phyloP scores from a whole-genome alignment of 2,329 filamentous ascomycete genomes.

The Claviceps digitariae region DNA sequence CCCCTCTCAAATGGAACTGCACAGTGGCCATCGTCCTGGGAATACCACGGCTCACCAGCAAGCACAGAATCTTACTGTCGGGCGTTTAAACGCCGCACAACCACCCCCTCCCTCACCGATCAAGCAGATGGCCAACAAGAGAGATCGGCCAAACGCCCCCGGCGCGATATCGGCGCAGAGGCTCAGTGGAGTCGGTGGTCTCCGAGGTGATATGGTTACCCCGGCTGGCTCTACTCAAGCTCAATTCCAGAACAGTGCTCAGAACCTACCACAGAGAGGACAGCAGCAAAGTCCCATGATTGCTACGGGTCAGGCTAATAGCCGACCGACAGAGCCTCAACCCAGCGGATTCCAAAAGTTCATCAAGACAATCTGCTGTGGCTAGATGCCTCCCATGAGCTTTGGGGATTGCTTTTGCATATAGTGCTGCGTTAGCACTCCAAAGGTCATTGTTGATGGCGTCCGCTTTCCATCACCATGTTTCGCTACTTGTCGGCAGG shows the following conservation, averaged over 20 bases:
- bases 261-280: constrained; percentile 61
- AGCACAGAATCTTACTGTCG: constrained; percentile 55
- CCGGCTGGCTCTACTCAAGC: constrained; percentile 86
- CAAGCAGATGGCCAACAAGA: constrained; percentile 66
- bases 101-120: constrained; percentile 77
- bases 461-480: background rate
- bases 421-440: constrained; percentile 15
- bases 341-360: constrained; percentile 81
- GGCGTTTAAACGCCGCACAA: constrained; percentile 90
- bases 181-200: constrained; percentile 59
- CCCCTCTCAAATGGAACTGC: constrained; percentile 72
- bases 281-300: constrained; percentile 47
- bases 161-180: constrained; percentile 63
- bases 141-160: constrained; percentile 63
- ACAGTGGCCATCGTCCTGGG: constrained; percentile 56
- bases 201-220: constrained; percentile 59
- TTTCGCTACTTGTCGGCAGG: background rate
- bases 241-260: constrained; percentile 91
- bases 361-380: constrained; percentile 86
- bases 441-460: constrained; percentile 7
- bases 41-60: constrained; percentile 51
- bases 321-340: constrained; percentile 53
- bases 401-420: constrained; percentile 17
- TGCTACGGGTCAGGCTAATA: constrained; percentile 37
- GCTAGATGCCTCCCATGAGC: constrained; percentile 31